Evolutionary conservation across 1,284 basidiomycete genomes (phyloP), one percentile per base, ranked within the genome.

Genomic region (Stereum hirsutum): DNA sequence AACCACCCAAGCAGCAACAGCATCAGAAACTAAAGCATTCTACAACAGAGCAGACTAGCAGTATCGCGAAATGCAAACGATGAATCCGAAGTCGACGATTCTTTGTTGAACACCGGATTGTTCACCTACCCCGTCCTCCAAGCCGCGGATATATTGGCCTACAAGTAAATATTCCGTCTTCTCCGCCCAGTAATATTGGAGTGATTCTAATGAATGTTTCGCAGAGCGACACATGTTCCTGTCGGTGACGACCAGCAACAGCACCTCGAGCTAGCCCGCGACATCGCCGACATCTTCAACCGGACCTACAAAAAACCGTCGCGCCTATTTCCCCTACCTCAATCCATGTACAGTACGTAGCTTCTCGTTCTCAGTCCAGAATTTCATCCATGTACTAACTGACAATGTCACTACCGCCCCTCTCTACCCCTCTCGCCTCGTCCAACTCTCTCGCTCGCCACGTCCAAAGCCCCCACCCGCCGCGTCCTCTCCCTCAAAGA

Each of bases 201-300:
- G 47, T 21, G n/a, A n/a, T n/a, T n/a, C n/a, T n/a, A 25, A 17
- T 38, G 12, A 38, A 7, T 24, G 21, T 23, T 1, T 14, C 11
- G 1, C 46, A 92, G 89, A 53, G 78, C 91, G 2, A 96, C 92
- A 0, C 87, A 94, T 58, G 89, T 98, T 0, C 94, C 94, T 0
- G 92, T 97, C 2, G 94, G 94, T 19, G 91, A 97, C 55, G 94
- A 98, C 58, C 94, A 97, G 60, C 78, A 81, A 27, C 94, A 98
- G 63, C 94, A 98, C 54, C 74, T 97, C 23, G 92, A 96, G 58
- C 75, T 98, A 1, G 74, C 79, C 21, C 75, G 91, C 28, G 90
- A 94, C 55, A 64, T 96, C 7, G 92, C 89, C 0, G 79, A 89
- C 23, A 66, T 66, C 6, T 96, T 95, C 65, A 97, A 97, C 57